phyloP scores from a whole-genome alignment of 768 basidiomycete species.

The Trametes cinnabarina region DNA sequence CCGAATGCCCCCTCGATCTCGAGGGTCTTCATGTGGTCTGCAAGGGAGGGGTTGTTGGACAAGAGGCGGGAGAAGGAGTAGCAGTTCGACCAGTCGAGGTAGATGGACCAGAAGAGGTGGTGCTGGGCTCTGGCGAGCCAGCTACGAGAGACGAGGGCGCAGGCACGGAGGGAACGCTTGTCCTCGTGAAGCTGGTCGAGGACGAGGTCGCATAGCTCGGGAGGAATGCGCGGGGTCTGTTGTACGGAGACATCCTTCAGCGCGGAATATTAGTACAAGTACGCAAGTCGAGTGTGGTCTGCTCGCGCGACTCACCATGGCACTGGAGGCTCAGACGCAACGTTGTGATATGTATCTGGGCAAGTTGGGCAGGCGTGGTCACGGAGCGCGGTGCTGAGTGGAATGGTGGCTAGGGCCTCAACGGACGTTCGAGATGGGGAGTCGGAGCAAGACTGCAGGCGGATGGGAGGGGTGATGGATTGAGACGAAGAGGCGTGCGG shows the following conservation, averaged over 20 bases:
- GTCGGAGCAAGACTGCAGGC: no score
- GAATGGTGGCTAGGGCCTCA: no score
- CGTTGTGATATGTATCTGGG: no score
- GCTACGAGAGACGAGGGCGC: slow-evolving; percentile 12
- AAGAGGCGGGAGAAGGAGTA: slow-evolving; percentile 12
- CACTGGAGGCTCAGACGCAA: no score
- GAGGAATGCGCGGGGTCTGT: slow-evolving; percentile 5
- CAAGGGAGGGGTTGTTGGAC: slow-evolving; percentile 3
- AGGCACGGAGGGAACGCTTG: slow-evolving; percentile 14
- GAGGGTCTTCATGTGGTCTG: slow-evolving; percentile 3
- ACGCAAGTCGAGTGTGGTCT: no score
- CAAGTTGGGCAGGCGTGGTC: no score
- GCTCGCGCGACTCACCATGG: no score
- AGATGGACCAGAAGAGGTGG: slow-evolving; percentile 19
- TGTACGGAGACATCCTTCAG: not conserved
- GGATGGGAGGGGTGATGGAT: no score
- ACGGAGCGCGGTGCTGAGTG: no score
- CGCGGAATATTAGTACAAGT: no score
- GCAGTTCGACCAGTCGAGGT: slow-evolving; percentile 18
- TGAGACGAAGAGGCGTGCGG: no score
- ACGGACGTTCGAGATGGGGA: no score
- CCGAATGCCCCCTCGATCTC: slow-evolving; percentile 20
- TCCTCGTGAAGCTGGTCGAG: slow-evolving; percentile 20
- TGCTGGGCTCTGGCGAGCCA: slow-evolving; percentile 16
- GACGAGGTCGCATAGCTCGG: slow-evolving; percentile 20